Conservation (phyloP, 1,284 basidiomycete genomes). For the Heterobasidion annosum region DNA sequence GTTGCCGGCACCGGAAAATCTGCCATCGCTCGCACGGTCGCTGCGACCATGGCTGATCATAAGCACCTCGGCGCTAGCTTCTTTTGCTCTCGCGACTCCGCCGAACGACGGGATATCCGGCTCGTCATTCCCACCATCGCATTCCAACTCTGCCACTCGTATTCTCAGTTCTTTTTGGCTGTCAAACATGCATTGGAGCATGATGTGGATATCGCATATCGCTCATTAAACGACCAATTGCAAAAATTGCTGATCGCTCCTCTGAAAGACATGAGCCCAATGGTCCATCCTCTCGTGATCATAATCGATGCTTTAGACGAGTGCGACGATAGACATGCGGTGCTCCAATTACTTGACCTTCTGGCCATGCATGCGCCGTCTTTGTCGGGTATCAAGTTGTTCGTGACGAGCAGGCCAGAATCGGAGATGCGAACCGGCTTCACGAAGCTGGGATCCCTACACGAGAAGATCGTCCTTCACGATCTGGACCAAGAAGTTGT, state of each 20-base stretch:
- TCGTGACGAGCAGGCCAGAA: constrained; percentile 18
- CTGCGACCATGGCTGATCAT: not conserved
- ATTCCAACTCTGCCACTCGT: constrained; percentile 13
- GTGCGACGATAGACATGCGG: constrained; percentile 13
- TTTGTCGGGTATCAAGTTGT: constrained; percentile 8
- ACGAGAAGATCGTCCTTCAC: constrained; percentile 8
- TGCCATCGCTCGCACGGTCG: constrained; percentile 10
- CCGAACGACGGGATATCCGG: constrained; percentile 11
- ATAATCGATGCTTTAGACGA: constrained; percentile 21
- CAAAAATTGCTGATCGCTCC: constrained; percentile 16
- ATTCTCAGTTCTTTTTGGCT: constrained; percentile 8
- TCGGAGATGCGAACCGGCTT: constrained; percentile 10
- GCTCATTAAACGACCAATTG: constrained; percentile 5
- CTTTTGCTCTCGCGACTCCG: constrained; percentile 19
- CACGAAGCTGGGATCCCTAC: constrained; percentile 1
- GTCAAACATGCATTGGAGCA: constrained; percentile 3
- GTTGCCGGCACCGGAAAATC: constrained; percentile 12
- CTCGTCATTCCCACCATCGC: constrained; percentile 18
- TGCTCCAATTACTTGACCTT: constrained; percentile 12
- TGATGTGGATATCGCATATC: too few relatives aligned
- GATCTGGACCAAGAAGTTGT: constrained; percentile 9
- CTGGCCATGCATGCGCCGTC: constrained; percentile 3
- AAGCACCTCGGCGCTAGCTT: constrained; percentile 19
- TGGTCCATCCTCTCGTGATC: constrained; percentile 10
- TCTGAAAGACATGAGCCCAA: not conserved